Base-by-base conservation (phyloP, 345 rosid genomes). In the Populus euphratica region DNA sequence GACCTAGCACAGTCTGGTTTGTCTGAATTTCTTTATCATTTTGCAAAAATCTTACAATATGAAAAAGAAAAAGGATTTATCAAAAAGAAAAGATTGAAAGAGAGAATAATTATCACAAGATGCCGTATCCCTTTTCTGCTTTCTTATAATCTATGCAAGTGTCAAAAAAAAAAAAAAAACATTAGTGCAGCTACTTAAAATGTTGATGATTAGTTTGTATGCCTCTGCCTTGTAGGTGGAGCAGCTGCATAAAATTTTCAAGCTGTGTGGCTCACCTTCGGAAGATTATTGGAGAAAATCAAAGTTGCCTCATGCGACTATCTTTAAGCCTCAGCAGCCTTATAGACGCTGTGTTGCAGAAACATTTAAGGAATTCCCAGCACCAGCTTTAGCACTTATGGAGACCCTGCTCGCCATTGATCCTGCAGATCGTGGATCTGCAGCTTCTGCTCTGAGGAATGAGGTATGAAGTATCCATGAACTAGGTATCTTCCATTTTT, bases 241-340 rank as follows among this genome's bases (percentile, higher is more conserved):
- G 87, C 99, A 96, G 86, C 78, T 96, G 79, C 99, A 96, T 89
- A 96, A 96, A 85, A 96, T 96, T 72, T 96, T 93, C 85, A 96
- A 96, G 87, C 92, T 96, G 27, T 96, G 99, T 85, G 99, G 99
- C 73, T 96, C 99, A 1, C 99, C 99, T 61, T 85, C 97, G 0
- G 99, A 93, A 79, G 97, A 93, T 38, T 96, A 93, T 72, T 96
- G 99, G 99, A 88, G 86, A 73, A 96, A 93, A 79, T 91, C 99
- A 1, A 96, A 89, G 88, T 80, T 96, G 90, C 99, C 99, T 67
- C 99, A 92, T 85, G 99, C 98, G 47, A 96, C 98, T 29, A 93
- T 96, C 65, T 96, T 96, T 84, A 96, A 96, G 85, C 99, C 99
- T 70, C 96, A 93, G 56, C 98, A 90, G 80, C 99, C 99, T 52